Evolutionary conservation across 202 grass and related monocot species (phyloP), one percentile per base, ranked within the genome.

Genomic region (Setaria viridis): DNA sequence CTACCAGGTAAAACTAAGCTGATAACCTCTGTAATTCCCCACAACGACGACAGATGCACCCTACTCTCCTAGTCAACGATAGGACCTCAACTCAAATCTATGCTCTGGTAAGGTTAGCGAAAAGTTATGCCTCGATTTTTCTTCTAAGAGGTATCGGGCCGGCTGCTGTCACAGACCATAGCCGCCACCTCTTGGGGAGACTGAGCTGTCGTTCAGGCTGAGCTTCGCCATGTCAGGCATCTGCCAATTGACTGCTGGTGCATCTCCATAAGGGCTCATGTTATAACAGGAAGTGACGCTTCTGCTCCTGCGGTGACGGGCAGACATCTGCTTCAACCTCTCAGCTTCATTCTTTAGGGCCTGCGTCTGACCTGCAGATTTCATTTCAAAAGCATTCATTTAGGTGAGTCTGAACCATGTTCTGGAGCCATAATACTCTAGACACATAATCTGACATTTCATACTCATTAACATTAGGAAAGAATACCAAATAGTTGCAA

Each of bases 291-390:
- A 91, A 48, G 86, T 90, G 37, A 88, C 85, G 41, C 97, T 99
- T 47, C 80, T 93, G 91, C 88, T 93, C 84, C 92, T 94, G 55
- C 94, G 89, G 62, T 94, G 97, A 37, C 89, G 66, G 2, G 5
- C 86, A 15, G 90, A 88, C 11, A 92, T 75, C 87, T 90, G 89
- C 82, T 93, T 94, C 85, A 94, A 54, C 87, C 85, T 90, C 83
- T 97, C 94, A 53, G 88, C 73, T 88, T 99, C 94, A 58, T 94
- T 97, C 82, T 92, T 97, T 51, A 99, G 87, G 69, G 84, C 82
- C 25, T 92, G 97, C 7, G 77, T 85, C 77, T 94, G 85, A 77
- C 90, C 97, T 99, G 92, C 59, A 5, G 41, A 25, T 79, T 55
- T 19, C 72, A 79, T 82, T 81, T 57, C 21, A 82, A 77, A 81